Base-by-base conservation (phyloP, 495 filamentous ascomycete genomes). In the Trichoderma gamsii region DNA sequence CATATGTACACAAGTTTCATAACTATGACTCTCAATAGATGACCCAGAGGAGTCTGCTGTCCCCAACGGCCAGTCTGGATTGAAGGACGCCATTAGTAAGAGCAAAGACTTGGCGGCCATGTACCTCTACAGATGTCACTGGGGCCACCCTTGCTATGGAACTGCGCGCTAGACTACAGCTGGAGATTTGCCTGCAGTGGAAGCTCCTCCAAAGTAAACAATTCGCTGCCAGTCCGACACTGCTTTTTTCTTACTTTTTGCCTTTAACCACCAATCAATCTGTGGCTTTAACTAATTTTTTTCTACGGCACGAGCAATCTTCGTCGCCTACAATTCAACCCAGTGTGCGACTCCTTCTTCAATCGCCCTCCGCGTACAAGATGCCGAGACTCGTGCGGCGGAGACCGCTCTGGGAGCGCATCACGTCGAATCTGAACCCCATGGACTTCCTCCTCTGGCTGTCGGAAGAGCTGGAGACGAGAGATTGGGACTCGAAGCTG, bases 381-480 rank as follows among this genome's bases (percentile, higher is more conserved):
- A 66, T 66, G 65, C 65, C 65, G 12, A 21, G 65, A 46, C 65
- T 66, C 41, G 86, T 99, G 69, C 92, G 95, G 72, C 87, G 87
- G 49, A 85, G 85, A 68, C 87, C 94, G 72, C 81, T 97, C 72
- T 68, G 76, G 2, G 87, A 97, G 80, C 89, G 93, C 70, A 83
- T 98, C 71, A 85, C 86, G 73, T 81, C 87, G 63, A 87, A 88
- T 75, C 81, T 99, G 41, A 92, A 98, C 72, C 93, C 92, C 27
- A 84, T 89, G 76, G 95, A 99, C 78, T 90, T 92, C 75, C 80
- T 95, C 44, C 84, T 98, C 25, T 94, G 90, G 88, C 77, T 96
- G 3, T 96, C 91, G 1, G 93, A 97, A 72, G 90, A 94, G 77
- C 82, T 97, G 69, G 92, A 97, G 73, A 89, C 90, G 1, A 85